Base-by-base conservation (phyloP, 768 basidiomycete species). In the Scleroderma bovista region DNA sequence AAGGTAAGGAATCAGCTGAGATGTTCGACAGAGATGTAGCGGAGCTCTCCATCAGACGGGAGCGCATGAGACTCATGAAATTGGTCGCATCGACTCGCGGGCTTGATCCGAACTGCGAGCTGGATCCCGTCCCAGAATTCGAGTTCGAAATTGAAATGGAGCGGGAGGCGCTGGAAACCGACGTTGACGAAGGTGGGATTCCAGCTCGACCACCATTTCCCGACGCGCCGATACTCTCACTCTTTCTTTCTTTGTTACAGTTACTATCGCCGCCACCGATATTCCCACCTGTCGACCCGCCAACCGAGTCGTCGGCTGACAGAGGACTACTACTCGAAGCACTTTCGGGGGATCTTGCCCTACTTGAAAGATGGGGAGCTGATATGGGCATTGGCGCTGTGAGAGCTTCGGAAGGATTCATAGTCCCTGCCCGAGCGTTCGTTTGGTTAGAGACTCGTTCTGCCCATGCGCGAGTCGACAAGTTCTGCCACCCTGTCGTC, bases 391-490 rank as follows among this genome's bases (percentile, higher is more conserved):
- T 47, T 22, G 52, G 22, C 7, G 43, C 32, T n/a, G 44, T 41
- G 8, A 47, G 36, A 20, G 38, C 45, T 15, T 44, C 54, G 3
- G 49, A 47, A 44, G 31, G 44, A 23, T 46, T 29, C 6, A 31
- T 47, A 15, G 47, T 55, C 45, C 43, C 54, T 22, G 13, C 29
- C 13, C 26, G 50, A 16, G 33, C 46, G 33, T 58, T 55, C 2
- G 66, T 67, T 52, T 70, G 64, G 45, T 70, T 65, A 8, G 60
- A 63, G 8, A 72, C 67, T 45, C 68, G 68, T 55, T 78, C 72
- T 13, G 70, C 77, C 78, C 78, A 79, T 48, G 69, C 66, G 46
- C 69, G 67, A 15, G 76, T 79, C 24, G 66, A 57, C 22, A 58
- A 56, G 22, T 57, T 44, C 24, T 59, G 56, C 60, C 59, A 59